A percentile compares a stretch with the other conserved stretches of the same genome.
Evolutionary conservation across 176 grass and related monocot species (phyloP).

Genomic region (Eremochloa ophiuroides): DNA sequence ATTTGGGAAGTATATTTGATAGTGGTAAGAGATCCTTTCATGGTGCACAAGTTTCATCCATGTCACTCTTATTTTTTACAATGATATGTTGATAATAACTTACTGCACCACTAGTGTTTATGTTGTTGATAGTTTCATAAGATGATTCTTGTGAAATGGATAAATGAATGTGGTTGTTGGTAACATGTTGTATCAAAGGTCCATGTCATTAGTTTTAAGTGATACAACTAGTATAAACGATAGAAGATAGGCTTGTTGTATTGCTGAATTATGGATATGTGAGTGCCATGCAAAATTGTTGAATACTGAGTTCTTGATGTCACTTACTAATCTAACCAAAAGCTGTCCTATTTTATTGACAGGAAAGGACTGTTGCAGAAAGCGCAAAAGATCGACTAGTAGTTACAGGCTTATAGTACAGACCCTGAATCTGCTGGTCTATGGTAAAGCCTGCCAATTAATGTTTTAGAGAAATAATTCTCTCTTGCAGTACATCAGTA

Average conservation of each 20-base stretch:
- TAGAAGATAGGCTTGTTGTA: background rate
- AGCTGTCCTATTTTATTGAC: background rate
- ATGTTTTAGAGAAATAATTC: background rate
- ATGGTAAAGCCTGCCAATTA: background rate
- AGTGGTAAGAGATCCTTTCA: background rate
- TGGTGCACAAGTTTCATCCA: background rate
- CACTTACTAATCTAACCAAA: background rate
- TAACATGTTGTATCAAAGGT: background rate
- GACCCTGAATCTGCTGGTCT: background rate
- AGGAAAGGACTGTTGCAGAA: background rate
- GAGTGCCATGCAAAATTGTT: background rate
- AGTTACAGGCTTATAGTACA: background rate
- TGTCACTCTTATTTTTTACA: background rate
- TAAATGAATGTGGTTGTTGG: background rate
- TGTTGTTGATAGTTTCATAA: background rate
- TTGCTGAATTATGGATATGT: slow-evolving; percentile 13
- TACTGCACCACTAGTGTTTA: background rate
- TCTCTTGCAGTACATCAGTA: background rate
- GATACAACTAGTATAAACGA: background rate
- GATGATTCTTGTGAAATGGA: background rate
- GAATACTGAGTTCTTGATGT: background rate
- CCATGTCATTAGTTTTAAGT: background rate
- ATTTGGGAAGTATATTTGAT: background rate
- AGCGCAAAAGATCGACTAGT: background rate
- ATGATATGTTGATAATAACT: background rate